Evolutionary conservation across 1,284 basidiomycete genomes (phyloP), one percentile per base, ranked within the genome.

Genomic region (Pascua sp.): DNA sequence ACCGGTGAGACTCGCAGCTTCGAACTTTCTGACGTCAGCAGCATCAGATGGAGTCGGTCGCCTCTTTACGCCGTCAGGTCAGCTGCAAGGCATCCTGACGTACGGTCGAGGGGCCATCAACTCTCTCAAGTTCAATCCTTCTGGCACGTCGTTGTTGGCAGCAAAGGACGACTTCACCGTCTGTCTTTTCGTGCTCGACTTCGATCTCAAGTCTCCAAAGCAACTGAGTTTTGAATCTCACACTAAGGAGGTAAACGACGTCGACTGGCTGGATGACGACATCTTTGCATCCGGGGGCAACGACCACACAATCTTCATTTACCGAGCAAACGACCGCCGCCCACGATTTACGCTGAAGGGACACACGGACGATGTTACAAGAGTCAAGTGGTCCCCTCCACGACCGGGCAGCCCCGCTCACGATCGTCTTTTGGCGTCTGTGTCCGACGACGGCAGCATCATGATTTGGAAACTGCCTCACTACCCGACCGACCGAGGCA

Each of bases 201-300:
- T 63, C 11, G 58, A 63, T 16, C 41, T 63, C 8, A 57, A 63
- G 47, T 60, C 59, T 4, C 62, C 58, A 3, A 60, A 60, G 16
- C 59, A 60, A 17, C 42, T 63, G 12, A 58, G 56, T 16, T 75
- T 69, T 51, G 66, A 71, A 16, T 56, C 67, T 1, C 73, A 75
- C 58, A 69, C 68, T 1, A 71, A 73, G 49, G 71, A 73, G 47
- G 74, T 76, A 8, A 75, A 75, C 58, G 74, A 76, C 36, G 68
- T 76, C 4, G 74, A 76, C 39, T 76, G 74, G 74, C 63, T 73
- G 2, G 74, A 76, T 51, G 71, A 76, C 52, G 61, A 71, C 12
- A 67, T 75, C 37, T 76, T 76, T 44, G 72, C 72, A 1, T 70
- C 69, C 1, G 69, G 67, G 4, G 71, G 68, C 10, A 73, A 75